A percentile compares a stretch with the other conserved stretches of the same genome.
These are phyloP conservation scores for Neurospora sp. DNA, from an alignment of 2,329 filamentous ascomycete species.

Conservation along the genomic window DNA sequence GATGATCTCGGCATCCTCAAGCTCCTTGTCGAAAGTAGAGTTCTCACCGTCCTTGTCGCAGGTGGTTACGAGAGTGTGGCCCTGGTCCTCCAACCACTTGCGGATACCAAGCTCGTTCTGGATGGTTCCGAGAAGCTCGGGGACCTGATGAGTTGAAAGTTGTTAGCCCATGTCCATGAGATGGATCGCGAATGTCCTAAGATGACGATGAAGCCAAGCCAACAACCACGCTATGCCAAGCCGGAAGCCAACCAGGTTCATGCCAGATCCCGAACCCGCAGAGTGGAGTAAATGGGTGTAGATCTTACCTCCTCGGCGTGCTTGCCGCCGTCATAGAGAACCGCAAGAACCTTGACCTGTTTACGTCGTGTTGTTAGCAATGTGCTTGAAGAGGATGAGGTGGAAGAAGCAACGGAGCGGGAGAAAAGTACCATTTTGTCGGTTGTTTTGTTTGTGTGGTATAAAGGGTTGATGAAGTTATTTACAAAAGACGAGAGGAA, in stretches of 20 bases:
- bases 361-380: conserved; percentile 37
- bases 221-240: neutral
- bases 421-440: neutral
- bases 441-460: neutral
- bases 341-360: conserved; percentile 91
- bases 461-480: neutral
- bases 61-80: conserved; percentile 93
- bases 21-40: conserved; percentile 90
- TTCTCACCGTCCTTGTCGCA: conserved; percentile 92
- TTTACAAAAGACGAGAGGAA: neutral
- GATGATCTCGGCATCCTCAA: conserved; percentile 95
- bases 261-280: neutral
- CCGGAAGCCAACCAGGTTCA: neutral
- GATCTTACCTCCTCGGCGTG: conserved; percentile 72
- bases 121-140: conserved; percentile 82
- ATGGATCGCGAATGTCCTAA: neutral
- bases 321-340: conserved; percentile 85
- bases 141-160: conserved; percentile 40
- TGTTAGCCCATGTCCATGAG: neutral
- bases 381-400: neutral
- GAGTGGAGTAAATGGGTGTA: neutral
- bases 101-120: conserved; percentile 97
- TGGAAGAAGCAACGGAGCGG: neutral
- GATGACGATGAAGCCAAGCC: neutral
- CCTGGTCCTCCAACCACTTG: conserved; percentile 95